phyloP scores from a whole-genome alignment of 805 yeast species.

The Pichia insulana region DNA sequence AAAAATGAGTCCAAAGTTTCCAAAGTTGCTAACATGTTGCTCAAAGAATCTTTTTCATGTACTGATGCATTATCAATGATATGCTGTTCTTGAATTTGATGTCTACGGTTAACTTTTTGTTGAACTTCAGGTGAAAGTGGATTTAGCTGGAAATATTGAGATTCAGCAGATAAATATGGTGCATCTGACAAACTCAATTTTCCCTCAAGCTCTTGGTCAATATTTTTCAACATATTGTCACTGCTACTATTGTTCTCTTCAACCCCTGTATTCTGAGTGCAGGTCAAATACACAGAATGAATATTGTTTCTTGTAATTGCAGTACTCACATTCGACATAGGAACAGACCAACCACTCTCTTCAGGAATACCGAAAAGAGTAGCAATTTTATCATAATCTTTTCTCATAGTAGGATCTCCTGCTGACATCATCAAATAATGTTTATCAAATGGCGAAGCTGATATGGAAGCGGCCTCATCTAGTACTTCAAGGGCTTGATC shows the following conservation, averaged over 20 bases:
- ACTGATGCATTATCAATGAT: constrained; percentile 39
- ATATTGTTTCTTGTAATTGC: constrained; percentile 86
- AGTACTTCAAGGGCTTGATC: constrained; percentile 83
- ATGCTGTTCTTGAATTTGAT: constrained; percentile 13
- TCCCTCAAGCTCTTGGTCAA: not conserved
- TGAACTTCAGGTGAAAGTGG: constrained; percentile 22
- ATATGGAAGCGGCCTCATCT: constrained; percentile 75
- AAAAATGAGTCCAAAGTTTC: constrained; percentile 86
- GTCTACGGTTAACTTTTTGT: constrained; percentile 18
- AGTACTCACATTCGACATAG: constrained; percentile 89
- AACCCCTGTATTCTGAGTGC: constrained; percentile 35
- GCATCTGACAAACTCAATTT: constrained; percentile 2
- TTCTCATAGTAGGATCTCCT: constrained; percentile 70
- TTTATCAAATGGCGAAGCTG: constrained; percentile 85
- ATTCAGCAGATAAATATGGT: constrained; percentile 7
- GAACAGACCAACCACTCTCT: constrained; percentile 94
- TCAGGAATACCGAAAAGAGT: constrained; percentile 93
- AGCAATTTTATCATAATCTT: constrained; percentile 77
- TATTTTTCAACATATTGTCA: constrained; percentile 24
- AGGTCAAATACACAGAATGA: constrained; percentile 89
- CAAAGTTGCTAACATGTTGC: constrained; percentile 87
- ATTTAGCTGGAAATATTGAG: constrained; percentile 28
- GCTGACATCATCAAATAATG: constrained; percentile 87
- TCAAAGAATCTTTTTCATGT: constrained; percentile 61
- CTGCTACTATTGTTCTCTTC: constrained; percentile 36